A percentile compares a stretch with the other conserved stretches of the same genome.
phyloP scores from a whole-genome alignment of 495 filamentous ascomycete genomes.

The Melanomma pulvis-pyrius region DNA sequence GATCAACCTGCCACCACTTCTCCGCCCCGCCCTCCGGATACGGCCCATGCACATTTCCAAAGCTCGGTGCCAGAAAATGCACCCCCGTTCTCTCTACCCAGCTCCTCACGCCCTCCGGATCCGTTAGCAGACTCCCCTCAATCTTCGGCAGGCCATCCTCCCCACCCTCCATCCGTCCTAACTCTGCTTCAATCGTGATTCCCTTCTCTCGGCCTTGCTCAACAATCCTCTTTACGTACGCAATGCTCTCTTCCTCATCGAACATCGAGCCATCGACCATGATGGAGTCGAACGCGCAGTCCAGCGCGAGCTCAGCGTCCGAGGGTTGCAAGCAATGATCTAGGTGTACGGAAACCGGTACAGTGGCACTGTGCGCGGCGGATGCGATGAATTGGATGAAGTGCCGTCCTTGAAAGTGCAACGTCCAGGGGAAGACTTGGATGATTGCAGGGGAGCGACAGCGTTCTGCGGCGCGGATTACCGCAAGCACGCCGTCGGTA shows the following conservation, averaged over 20 bases:
- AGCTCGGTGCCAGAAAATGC: constrained; percentile 20
- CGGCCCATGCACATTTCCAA: constrained; percentile 20
- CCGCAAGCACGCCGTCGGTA: constrained; percentile 76
- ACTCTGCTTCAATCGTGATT: constrained; percentile 11
- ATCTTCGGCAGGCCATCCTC: constrained; percentile 13
- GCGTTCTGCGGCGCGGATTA: constrained; percentile 71
- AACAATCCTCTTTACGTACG: constrained; percentile 8
- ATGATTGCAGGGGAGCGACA: constrained; percentile 75
- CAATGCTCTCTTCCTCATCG: constrained; percentile 18
- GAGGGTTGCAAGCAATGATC: constrained; percentile 64
- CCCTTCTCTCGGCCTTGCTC: background rate
- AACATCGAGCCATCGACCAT: constrained; percentile 62
- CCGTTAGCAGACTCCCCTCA: constrained; percentile 8
- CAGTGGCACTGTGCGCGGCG: constrained; percentile 62
- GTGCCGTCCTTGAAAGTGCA: constrained; percentile 65
- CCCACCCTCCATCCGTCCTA: constrained; percentile 16
- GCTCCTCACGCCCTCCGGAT: background rate
- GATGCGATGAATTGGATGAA: constrained; percentile 64
- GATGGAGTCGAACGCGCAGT: constrained; percentile 74
- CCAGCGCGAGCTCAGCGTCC: constrained; percentile 66
- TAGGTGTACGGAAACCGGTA: constrained; percentile 73
- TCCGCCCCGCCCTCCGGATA: constrained; percentile 6
- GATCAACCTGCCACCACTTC: constrained; percentile 14
- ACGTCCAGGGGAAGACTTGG: constrained; percentile 81
- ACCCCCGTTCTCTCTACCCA: constrained; percentile 15